Evolutionary conservation across 163 green algal genomes (phyloP), one percentile per base, ranked within the genome.

Genomic region (Prototheca cutis): DNA sequence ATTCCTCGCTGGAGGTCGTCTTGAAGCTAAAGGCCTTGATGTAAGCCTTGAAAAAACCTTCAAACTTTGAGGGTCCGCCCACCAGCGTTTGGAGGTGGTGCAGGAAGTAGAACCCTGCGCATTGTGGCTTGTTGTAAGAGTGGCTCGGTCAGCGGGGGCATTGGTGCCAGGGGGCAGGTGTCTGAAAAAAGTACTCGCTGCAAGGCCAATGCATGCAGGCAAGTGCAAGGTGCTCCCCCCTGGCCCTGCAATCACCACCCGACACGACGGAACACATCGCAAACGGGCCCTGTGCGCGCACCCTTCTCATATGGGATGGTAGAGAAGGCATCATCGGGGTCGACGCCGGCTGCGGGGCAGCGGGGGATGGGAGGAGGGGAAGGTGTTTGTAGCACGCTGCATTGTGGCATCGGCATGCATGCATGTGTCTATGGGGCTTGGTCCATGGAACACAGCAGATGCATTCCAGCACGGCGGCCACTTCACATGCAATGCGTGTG

Each of bases 291-390:
- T 21, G 10, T 23, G 17, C 13, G 36, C 48, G 21, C 48, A 58
- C 66, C 64, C 58, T 89, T 90, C 62, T 77, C 70, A 62, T 81
- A 85, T 0, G 77, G 74, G 8, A 88, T 67, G 32, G 61, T 74
- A 23, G 45, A 76, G 73, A 96, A 96, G 8, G 81, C 81, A 55
- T 96, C 87, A 59, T 96, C 88, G 0, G 90, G 90, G 71, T 97
- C 90, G 3, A 79, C 55, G 4, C 84, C 88, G 1, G 58, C 70
- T 66, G 58, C 42, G 47, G 6, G 4, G n/a, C 1, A 32, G 27
- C 6, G 21, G 28, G 18, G 53, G 15, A 53, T 6, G 25, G 73
- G 33, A 25, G 69, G 61, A 4, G 57, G 57, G 2, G 72, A 47
- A 21, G n/a, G n/a, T n/a, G n/a, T n/a, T n/a, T n/a, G n/a, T n/a